phyloP scores from a whole-genome alignment of 345 rosid species.

The Lepidium aucheri region DNA sequence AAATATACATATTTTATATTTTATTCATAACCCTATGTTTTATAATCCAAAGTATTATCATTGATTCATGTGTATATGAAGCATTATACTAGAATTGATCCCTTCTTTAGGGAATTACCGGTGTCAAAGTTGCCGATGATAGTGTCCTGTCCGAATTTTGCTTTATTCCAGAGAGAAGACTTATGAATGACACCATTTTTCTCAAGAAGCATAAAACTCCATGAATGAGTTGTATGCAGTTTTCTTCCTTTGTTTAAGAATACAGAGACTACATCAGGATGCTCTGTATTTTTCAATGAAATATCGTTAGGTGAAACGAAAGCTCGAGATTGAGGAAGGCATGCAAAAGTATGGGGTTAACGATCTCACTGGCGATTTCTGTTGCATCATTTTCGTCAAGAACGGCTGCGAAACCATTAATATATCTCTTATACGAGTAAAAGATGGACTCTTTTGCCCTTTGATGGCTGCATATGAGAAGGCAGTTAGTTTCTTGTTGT shows the following conservation, averaged over 20 bases:
- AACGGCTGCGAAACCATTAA: slow-evolving; percentile 64
- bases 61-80: not conserved
- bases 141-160: slow-evolving; percentile 40
- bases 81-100: not conserved
- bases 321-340: not conserved
- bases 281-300: slow-evolving; percentile 24
- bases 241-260: slow-evolving; percentile 43
- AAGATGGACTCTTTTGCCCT: slow-evolving; percentile 48
- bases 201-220: slow-evolving; percentile 55
- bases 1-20: not conserved
- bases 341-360: not conserved
- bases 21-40: too few species aligned
- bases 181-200: slow-evolving; percentile 27
- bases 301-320: not conserved
- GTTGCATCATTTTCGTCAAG: slow-evolving; percentile 54
- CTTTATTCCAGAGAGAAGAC: slow-evolving; percentile 39
- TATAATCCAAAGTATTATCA: too few species aligned
- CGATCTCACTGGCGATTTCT: slow-evolving; percentile 40
- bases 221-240: slow-evolving; percentile 55
- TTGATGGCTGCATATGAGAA: slow-evolving; percentile 29
- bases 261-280: slow-evolving; percentile 53
- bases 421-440: slow-evolving; percentile 44
- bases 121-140: slow-evolving; percentile 63
- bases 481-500: not conserved
- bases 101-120: slow-evolving; percentile 17